Evolutionary conservation across 139 green algal species (phyloP).

Genomic region (Axilococcus clingmanii): DNA sequence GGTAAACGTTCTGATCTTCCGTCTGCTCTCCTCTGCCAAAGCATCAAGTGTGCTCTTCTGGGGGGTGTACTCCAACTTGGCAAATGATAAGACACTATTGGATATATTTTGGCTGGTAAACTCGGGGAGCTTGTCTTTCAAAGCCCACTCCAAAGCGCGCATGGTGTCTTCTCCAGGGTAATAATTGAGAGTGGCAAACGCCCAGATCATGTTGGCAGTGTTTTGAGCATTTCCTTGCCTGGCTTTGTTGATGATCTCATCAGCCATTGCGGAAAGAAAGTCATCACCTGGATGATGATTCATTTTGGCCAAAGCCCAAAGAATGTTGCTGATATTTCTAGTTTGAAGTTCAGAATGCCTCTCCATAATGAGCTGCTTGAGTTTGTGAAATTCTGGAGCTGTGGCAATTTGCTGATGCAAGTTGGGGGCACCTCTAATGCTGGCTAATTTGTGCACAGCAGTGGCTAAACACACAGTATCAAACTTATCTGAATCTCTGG

Average conservation of each 20-base stretch:
- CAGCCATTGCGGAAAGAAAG: conserved; percentile 21
- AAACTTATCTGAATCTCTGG: conserved; percentile 17
- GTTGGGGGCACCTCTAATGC: conserved; percentile 10
- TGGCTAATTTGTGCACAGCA: conserved; percentile 34
- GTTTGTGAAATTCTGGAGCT: conserved; percentile 21
- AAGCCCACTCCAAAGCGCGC: conserved; percentile 5
- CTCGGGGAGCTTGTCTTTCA: conserved; percentile 7
- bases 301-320: conserved; percentile 45
- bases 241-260: conserved; percentile 10
- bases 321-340: conserved; percentile 39
- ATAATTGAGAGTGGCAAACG: conserved; percentile 23
- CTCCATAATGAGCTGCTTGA: conserved; percentile 10
- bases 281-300: conserved; percentile 24
- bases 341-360: conserved; percentile 16
- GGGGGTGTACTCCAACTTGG: conserved; percentile 38
- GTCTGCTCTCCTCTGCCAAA: background rate
- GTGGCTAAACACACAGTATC: conserved; percentile 42
- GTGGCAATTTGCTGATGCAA: conserved; percentile 22
- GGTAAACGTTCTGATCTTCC: conserved; percentile 18
- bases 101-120: conserved; percentile 19
- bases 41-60: conserved; percentile 3
- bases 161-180: conserved; percentile 2
- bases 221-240: conserved; percentile 19
- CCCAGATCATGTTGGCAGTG: conserved; percentile 30
- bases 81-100: conserved; percentile 30